Conservation (phyloP, 2,329 filamentous ascomycete genomes). For the Epichloe bromicola region DNA sequence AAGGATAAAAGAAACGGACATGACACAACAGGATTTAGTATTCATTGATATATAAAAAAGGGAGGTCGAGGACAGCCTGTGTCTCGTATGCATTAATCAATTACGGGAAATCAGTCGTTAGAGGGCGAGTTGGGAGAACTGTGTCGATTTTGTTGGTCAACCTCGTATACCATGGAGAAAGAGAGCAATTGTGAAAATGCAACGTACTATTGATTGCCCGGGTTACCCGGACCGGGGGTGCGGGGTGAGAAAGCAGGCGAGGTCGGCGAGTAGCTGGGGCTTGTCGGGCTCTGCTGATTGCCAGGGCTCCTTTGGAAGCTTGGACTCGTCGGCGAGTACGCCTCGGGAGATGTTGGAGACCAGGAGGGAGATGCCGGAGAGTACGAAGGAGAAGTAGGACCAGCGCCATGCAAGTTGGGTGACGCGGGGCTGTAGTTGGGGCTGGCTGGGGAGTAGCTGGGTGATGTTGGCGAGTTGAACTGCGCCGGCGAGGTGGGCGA, state of each 20-base stretch:
- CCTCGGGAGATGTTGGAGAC: constrained; percentile 58
- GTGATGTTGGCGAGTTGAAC: constrained; percentile 65
- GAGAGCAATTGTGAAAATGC: not conserved
- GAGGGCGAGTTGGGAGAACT: constrained; percentile 32
- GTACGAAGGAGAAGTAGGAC: constrained; percentile 46
- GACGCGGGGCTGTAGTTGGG: constrained; percentile 62
- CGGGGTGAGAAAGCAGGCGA: constrained; percentile 32
- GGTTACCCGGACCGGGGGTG: constrained; percentile 30
- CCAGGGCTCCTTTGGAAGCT: constrained; percentile 43
- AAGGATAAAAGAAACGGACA: not conserved
- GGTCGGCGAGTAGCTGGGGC: constrained; percentile 60
- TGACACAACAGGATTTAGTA: not conserved
- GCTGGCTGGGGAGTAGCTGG: constrained; percentile 57
- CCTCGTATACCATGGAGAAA: not conserved
- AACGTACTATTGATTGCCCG: constrained; percentile 30
- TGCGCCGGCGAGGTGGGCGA: constrained; percentile 58
- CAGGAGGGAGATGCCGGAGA: constrained; percentile 64
- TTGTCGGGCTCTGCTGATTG: constrained; percentile 47
- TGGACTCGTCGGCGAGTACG: constrained; percentile 52
- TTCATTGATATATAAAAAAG: constrained; percentile 13
- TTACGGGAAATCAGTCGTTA: constrained; percentile 24
- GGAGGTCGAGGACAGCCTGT: constrained; percentile 16
- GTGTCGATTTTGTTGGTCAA: not conserved
- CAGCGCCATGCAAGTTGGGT: constrained; percentile 33
- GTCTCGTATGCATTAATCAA: constrained; percentile 22